Conservation (phyloP, 169 alveolate genomes). For the Cryptosporidium sp. region DNA sequence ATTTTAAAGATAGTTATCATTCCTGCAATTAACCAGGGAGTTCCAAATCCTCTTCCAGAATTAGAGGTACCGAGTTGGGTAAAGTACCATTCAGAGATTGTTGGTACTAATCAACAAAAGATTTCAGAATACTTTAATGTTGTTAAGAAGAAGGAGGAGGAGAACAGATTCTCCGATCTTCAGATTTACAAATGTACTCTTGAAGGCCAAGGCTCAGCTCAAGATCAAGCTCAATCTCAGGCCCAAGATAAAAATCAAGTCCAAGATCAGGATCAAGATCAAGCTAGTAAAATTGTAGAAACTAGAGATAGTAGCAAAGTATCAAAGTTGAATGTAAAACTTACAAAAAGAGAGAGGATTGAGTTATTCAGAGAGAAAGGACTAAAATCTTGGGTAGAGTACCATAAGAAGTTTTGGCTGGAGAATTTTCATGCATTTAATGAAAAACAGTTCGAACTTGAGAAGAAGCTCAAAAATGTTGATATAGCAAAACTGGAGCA, state of each 20-base stretch:
- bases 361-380: conserved; percentile 34
- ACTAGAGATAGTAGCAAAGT: neutral
- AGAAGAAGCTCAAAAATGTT: neutral
- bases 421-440: neutral
- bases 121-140: conserved; percentile 47
- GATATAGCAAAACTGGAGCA: neutral
- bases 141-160: neutral
- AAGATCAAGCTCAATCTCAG: neutral
- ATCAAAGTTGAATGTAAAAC: neutral
- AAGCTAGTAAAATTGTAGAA: neutral
- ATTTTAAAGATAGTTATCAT: conserved; percentile 93
- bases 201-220: neutral
- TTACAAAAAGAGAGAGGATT: conserved; percentile 36
- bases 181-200: neutral
- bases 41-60: conserved; percentile 93
- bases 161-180: no score
- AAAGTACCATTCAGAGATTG: conserved; percentile 36
- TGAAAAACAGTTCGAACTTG: conserved; percentile 5
- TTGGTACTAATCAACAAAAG: conserved; percentile 66
- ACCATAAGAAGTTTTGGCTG: conserved; percentile 48
- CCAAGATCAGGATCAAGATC: neutral
- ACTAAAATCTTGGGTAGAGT: conserved; percentile 24
- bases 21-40: conserved; percentile 96
- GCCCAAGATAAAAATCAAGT: no score
- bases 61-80: conserved; percentile 95